Conservation (phyloP, 345 rosid species). For the Heritiera fomes region DNA sequence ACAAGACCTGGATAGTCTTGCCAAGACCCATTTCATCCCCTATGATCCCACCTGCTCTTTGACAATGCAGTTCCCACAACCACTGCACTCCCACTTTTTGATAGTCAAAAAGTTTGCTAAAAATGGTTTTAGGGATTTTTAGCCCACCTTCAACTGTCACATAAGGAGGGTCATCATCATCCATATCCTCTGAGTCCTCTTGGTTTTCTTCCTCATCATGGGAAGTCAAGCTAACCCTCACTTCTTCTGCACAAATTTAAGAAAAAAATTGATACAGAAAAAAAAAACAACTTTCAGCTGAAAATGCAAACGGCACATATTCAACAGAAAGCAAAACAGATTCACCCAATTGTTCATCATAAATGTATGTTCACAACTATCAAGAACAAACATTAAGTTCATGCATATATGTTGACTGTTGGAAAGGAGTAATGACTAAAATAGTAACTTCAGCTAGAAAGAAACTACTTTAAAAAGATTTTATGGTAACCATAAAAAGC, state of each 20-base stretch:
- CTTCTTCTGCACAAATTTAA: background rate
- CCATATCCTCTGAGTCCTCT: conserved; percentile 53
- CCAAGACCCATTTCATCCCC: conserved; percentile 99
- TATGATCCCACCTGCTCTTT: conserved; percentile 95
- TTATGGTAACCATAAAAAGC: conserved; percentile 12
- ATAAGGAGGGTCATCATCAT: conserved; percentile 40
- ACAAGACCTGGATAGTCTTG: conserved; percentile 89
- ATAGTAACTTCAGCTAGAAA: background rate
- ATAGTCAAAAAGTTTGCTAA: conserved; percentile 81
- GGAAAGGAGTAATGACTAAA: background rate
- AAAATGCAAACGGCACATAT: conserved; percentile 3
- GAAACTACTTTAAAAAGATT: background rate
- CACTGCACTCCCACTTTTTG: conserved; percentile 99
- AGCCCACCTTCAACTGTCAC: conserved; percentile 84
- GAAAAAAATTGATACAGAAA: conserved; percentile 1
- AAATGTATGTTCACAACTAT: conserved; percentile 4
- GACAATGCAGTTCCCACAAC: conserved; percentile 99
- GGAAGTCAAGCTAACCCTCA: conserved; percentile 35
- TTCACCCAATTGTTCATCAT: background rate
- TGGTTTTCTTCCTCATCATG: conserved; percentile 57
- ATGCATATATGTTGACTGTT: background rate
- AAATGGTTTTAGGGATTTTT: conserved; percentile 72
- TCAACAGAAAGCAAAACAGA: background rate
- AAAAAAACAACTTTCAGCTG: conserved; percentile 5
- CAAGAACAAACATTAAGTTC: conserved; percentile 6